Conservation (phyloP, 805 yeast genomes). For the Saccharomycopsis vini region DNA sequence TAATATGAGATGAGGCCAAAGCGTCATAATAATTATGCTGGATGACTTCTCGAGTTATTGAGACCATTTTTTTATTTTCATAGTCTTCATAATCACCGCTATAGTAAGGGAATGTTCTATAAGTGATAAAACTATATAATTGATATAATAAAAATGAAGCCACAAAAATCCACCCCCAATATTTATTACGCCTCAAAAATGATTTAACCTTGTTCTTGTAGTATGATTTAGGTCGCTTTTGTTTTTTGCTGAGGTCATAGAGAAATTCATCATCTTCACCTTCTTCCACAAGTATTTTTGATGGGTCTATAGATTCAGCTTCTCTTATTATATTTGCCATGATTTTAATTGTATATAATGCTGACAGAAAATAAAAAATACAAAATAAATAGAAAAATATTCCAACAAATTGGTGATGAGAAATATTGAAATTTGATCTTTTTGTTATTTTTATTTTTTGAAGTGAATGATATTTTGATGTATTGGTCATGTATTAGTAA, state of each 20-base stretch:
- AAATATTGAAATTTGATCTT: too few species aligned
- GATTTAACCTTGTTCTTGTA: too few species aligned
- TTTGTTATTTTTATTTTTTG: too few species aligned
- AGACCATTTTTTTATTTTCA: neutral
- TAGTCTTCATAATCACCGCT: neutral
- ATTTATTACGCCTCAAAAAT: neutral
- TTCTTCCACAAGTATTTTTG: constrained; percentile 7
- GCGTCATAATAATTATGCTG: neutral
- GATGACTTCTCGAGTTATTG: constrained; percentile 4
- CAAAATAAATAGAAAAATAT: too few species aligned
- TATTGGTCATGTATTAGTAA: too few species aligned
- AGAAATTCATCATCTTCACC: constrained; percentile 14
- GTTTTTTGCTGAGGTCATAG: constrained; percentile 9
- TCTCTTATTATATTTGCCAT: constrained; percentile 10
- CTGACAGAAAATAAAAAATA: too few species aligned
- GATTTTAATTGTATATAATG: too few species aligned
- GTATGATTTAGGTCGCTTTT: neutral
- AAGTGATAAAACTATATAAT: neutral
- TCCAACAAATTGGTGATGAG: too few species aligned
- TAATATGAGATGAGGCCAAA: constrained; percentile 20
- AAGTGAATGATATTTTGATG: too few species aligned
- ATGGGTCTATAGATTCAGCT: constrained; percentile 12
- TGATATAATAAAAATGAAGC: neutral
- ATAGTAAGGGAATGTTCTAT: constrained; percentile 9
- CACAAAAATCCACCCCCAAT: neutral